Base-by-base conservation (phyloP, 306 rosid species). In the Fagus sylvatica region DNA sequence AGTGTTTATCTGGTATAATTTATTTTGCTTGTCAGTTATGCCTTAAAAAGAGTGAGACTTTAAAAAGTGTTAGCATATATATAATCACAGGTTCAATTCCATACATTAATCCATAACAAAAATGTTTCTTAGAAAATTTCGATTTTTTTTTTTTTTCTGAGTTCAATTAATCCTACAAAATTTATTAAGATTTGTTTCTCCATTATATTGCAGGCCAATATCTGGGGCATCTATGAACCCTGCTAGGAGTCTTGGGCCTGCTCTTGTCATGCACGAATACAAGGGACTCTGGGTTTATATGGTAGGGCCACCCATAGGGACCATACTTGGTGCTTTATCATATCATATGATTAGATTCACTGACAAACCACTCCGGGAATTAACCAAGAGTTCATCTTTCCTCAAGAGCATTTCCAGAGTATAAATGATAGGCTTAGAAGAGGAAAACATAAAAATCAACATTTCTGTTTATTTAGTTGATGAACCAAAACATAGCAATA, bases 161-260 rank as follows among this genome's bases (percentile, higher is more conserved):
- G 8, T 0, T 0, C 2, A 46, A 46, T 46, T 15, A 11, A 11
- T 46, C 51, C 15, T 46, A 2, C 51, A 10, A 11, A 10, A 9
- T 10, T 46, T 19, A 10, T 33, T 13, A 15, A 33, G n/a, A 33
- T 2, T 4, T 33, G 68, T 61, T 33, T 32, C 68, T 32, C 34
- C 1, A 13, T 66, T 66, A 7, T 1, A 4, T 39, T 72, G 16
- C 68, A 83, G 97, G 70, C 90, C 89, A 0, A 70, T 92, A 16
- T 82, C 89, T 22, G 97, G 96, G 68, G 97, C 83, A 0, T 92
- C 93, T 0, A 87, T 92, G 97, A 89, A 92, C 80, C 97, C 97
- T 42, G 91, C 93, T 0, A 82, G 97, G 83, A 92, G 89, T 71
- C 37, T 90, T 56, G 96, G 96, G 56, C 97, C 96, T 0, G 93